Conservation (phyloP, 129 eudicot genomes). For the Centaurea solstitialis region DNA sequence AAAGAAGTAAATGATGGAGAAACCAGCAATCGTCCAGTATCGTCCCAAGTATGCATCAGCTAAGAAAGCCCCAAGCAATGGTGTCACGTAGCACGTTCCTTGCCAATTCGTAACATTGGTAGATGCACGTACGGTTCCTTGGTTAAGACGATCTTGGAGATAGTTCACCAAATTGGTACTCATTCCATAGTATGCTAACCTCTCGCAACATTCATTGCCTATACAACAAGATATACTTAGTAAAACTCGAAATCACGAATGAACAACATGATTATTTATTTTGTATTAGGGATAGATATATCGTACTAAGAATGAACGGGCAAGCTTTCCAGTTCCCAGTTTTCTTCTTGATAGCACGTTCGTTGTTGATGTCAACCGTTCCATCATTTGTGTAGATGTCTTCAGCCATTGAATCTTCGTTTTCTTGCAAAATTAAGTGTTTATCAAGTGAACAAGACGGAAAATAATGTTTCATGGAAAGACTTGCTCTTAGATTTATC, state of each 20-base stretch:
- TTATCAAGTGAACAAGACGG: background rate
- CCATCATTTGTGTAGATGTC: slow-evolving; percentile 62
- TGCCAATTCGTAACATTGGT: slow-evolving; percentile 77
- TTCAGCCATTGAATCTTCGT: slow-evolving; percentile 43
- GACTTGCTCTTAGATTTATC: background rate
- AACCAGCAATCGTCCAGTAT: slow-evolving; percentile 78
- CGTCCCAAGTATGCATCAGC: slow-evolving; percentile 90
- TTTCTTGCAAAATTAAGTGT: background rate
- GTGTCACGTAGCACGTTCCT: slow-evolving; percentile 81
- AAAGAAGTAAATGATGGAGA: slow-evolving; percentile 60
- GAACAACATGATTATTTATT: background rate
- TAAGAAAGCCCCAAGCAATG: slow-evolving; percentile 79
- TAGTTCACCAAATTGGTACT: slow-evolving; percentile 83
- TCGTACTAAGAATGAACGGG: slow-evolving; percentile 65
- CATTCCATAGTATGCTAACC: slow-evolving; percentile 95
- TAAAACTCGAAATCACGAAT: background rate
- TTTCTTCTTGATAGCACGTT: slow-evolving; percentile 56
- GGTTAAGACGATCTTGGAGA: slow-evolving; percentile 50
- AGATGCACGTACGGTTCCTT: slow-evolving; percentile 65
- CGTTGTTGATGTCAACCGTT: slow-evolving; percentile 43
- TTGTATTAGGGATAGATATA: background rate
- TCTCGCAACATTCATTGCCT: slow-evolving; percentile 87
- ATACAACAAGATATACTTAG: background rate
- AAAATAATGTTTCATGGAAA: background rate
- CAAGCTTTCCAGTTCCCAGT: slow-evolving; percentile 86